Evolutionary conservation across 208 protist genomes (phyloP).

Genomic region (Zelonia costaricensis): DNA sequence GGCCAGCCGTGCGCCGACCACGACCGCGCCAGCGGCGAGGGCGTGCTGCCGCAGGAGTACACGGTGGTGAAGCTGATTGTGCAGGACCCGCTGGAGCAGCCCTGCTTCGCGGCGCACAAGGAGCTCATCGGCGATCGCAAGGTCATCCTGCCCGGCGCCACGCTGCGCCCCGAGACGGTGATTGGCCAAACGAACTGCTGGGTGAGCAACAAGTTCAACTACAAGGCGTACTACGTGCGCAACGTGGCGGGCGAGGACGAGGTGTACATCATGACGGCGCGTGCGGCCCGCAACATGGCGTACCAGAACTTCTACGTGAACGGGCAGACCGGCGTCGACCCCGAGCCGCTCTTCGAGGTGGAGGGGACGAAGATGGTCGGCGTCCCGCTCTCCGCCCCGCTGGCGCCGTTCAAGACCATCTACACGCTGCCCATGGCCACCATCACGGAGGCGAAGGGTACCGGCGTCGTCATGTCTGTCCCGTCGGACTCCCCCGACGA

Average conservation of each 20-base stretch:
- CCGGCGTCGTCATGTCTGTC: constrained; percentile 98
- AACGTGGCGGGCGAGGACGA: constrained; percentile 81
- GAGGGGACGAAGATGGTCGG: constrained; percentile 95
- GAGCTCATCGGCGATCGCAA: constrained; percentile 60
- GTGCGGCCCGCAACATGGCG: constrained; percentile 95
- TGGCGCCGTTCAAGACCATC: constrained; percentile 83
- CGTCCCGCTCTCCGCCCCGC: constrained; percentile 92
- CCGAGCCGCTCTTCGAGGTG: constrained; percentile 85
- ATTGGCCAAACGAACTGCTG: constrained; percentile 99
- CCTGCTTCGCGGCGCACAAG: constrained; percentile 57
- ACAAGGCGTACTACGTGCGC: constrained; percentile 94
- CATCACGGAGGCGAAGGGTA: constrained; percentile 97
- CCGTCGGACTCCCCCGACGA: constrained; percentile 99
- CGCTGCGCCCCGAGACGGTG: constrained; percentile 99
- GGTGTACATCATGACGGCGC: constrained; percentile 95
- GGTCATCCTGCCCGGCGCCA: constrained; percentile 98
- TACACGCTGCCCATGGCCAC: constrained; percentile 98
- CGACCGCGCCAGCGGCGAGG: constrained; percentile 98
- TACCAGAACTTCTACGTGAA: constrained; percentile 95
- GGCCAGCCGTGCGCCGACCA: constrained; percentile 99
- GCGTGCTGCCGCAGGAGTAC: constrained; percentile 98
- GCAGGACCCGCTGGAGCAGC: constrained; percentile 77
- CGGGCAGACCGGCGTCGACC: constrained; percentile 78
- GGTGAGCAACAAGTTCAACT: constrained; percentile 96
- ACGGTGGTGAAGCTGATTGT: constrained; percentile 97